phyloP scores from a whole-genome alignment of 345 rosid genomes.

The Isatis tinctoria region DNA sequence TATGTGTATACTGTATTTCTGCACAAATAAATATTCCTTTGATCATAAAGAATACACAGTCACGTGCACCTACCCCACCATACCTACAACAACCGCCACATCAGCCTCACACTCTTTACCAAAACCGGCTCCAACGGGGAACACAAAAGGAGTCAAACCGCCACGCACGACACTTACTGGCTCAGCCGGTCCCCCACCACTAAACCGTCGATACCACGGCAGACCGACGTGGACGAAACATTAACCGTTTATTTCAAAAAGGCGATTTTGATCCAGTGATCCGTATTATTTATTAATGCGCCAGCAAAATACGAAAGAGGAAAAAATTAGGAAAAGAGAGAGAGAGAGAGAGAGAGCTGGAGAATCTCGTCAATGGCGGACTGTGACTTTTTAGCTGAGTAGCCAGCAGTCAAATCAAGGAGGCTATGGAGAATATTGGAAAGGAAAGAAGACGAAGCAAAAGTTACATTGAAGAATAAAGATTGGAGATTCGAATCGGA shows the following conservation, averaged over 20 bases:
- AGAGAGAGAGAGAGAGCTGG: background rate
- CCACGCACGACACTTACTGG: slow-evolving; percentile 37
- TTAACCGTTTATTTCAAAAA: slow-evolving; percentile 11
- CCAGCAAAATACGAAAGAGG: background rate
- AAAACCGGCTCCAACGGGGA: slow-evolving; percentile 27
- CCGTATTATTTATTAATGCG: background rate
- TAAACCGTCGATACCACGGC: slow-evolving; percentile 28
- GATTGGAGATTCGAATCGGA: slow-evolving; percentile 13
- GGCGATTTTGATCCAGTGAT: slow-evolving; percentile 19
- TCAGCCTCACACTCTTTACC: slow-evolving; percentile 12
- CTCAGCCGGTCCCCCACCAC: slow-evolving; percentile 38
- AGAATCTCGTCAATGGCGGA: slow-evolving; percentile 28
- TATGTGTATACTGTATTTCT: background rate
- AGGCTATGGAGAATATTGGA: slow-evolving; percentile 10
- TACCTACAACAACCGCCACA: slow-evolving; percentile 20
- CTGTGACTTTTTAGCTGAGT: background rate
- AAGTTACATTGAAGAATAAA: background rate
- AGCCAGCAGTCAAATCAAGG: slow-evolving; percentile 28
- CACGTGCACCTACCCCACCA: slow-evolving; percentile 40
- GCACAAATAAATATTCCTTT: background rate
- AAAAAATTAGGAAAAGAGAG: background rate
- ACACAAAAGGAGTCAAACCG: slow-evolving; percentile 15
- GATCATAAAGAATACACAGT: background rate
- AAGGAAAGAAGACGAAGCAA: background rate
- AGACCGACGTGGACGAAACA: slow-evolving; percentile 7